A percentile compares a stretch with the other conserved stretches of the same genome.
phyloP scores from a whole-genome alignment of 148 eudicot species.

The Polygonum aviculare region DNA sequence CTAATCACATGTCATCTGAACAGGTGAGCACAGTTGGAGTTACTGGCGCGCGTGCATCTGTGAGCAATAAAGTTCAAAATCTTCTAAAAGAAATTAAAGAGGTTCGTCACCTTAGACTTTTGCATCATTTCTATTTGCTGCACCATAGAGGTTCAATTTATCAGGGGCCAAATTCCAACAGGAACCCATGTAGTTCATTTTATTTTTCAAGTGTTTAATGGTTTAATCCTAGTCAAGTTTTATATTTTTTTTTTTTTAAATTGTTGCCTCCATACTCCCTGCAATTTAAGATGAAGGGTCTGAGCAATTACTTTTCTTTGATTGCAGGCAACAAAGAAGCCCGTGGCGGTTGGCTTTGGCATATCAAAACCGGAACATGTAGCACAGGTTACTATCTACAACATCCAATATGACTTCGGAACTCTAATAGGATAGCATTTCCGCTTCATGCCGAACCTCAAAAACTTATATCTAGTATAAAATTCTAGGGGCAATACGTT shows the following conservation, averaged over 20 bases:
- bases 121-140: background rate
- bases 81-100: constrained; percentile 72
- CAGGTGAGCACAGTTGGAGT: constrained; percentile 92
- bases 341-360: constrained; percentile 91
- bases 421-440: no score
- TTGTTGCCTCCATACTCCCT: background rate
- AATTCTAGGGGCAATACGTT: no score
- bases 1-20: background rate
- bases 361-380: constrained; percentile 85
- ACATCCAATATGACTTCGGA: no score
- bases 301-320: background rate
- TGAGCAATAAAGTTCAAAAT: constrained; percentile 52
- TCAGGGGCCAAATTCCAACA: background rate
- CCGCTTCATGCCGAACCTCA: no score
- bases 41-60: constrained; percentile 82
- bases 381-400: constrained; percentile 38
- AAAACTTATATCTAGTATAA: no score
- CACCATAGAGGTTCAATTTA: background rate
- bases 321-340: constrained; percentile 58
- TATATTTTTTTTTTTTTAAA: background rate
- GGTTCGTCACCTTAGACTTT: constrained; percentile 25
- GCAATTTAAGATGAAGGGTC: background rate
- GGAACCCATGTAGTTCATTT: background rate
- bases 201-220: background rate
- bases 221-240: background rate